These are phyloP conservation scores for Yamadazyma conglobata DNA, from an alignment of 1,139 yeast species.

Conservation along the genomic window DNA sequence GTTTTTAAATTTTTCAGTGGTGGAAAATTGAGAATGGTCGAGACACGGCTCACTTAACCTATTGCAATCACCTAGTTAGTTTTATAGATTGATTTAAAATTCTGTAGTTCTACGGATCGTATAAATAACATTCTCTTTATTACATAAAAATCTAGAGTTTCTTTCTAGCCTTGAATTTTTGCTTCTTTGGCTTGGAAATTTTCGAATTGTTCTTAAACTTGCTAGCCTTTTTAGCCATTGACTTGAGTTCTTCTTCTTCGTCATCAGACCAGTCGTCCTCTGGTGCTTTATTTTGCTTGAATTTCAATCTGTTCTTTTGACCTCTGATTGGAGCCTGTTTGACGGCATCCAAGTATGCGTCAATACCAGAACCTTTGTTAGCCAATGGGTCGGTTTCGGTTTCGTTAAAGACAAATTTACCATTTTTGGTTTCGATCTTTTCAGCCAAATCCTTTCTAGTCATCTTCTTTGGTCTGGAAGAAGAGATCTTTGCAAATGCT, in stretches of 20 bases:
- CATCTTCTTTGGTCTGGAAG: slow-evolving; percentile 69
- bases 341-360: slow-evolving; percentile 92
- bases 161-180: slow-evolving; percentile 56
- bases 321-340: slow-evolving; percentile 92
- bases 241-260: slow-evolving; percentile 23
- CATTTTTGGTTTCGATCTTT: slow-evolving; percentile 54
- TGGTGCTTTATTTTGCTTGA: slow-evolving; percentile 58
- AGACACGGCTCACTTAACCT: no score
- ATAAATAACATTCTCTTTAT: not conserved
- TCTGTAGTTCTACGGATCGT: no score
- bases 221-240: slow-evolving; percentile 14
- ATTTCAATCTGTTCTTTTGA: slow-evolving; percentile 85
- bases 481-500: slow-evolving; percentile 82
- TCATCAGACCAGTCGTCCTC: slow-evolving; percentile 57
- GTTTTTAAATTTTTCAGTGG: slow-evolving; percentile 10
- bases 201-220: slow-evolving; percentile 21
- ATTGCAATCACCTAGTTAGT: no score
- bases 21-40: not conserved
- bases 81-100: no score
- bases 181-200: slow-evolving; percentile 41
- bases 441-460: slow-evolving; percentile 42
- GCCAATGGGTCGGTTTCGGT: slow-evolving; percentile 50
- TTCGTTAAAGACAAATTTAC: slow-evolving; percentile 51
- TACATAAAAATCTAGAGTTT: slow-evolving; percentile 37
- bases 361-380: slow-evolving; percentile 57